These are phyloP conservation scores for Xerocomus nothofagi DNA, from an alignment of 1,284 basidiomycete species.

Conservation along the genomic window DNA sequence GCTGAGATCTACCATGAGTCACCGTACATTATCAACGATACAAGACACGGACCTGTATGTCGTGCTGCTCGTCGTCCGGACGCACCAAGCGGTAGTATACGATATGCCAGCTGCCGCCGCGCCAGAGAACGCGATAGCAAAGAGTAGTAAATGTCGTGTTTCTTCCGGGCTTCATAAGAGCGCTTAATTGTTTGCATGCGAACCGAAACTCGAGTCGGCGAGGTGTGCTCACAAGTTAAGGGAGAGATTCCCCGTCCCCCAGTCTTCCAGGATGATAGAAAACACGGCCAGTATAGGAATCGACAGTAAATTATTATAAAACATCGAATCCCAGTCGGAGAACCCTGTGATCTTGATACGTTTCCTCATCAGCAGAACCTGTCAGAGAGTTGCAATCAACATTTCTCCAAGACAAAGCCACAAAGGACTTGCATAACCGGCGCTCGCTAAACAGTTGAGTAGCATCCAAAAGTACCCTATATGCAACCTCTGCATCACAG, in stretches of 20 bases:
- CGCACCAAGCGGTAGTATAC: constrained; percentile 99
- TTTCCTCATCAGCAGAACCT: constrained; percentile 96
- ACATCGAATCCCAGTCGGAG: constrained; percentile 99
- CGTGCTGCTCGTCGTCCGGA: constrained; percentile 93
- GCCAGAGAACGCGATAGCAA: constrained; percentile 93
- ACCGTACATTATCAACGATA: not conserved
- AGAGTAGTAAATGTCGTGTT: constrained; percentile 78
- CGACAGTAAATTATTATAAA: constrained; percentile 97
- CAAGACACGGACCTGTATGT: constrained; percentile 77
- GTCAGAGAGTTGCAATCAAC: constrained; percentile 1
- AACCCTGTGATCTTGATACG: constrained; percentile 97
- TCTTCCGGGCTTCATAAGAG: constrained; percentile 68
- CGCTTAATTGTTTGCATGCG: constrained; percentile 7
- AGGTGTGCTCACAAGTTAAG: constrained; percentile 79
- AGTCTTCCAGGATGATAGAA: constrained; percentile 88
- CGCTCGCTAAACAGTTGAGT: constrained; percentile 88
- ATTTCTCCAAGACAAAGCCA: constrained; percentile 7
- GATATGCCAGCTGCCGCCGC: constrained; percentile 97
- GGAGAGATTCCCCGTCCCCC: constrained; percentile 77
- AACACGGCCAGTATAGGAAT: constrained; percentile 87
- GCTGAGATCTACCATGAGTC: constrained; percentile 42
- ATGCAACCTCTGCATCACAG: constrained; percentile 61
- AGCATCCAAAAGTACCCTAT: constrained; percentile 97
- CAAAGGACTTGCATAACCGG: constrained; percentile 78
- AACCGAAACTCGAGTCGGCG: not conserved